Evolutionary conservation across 768 basidiomycete genomes (phyloP).

Genomic region (Candolleomyces efflorescens): DNA sequence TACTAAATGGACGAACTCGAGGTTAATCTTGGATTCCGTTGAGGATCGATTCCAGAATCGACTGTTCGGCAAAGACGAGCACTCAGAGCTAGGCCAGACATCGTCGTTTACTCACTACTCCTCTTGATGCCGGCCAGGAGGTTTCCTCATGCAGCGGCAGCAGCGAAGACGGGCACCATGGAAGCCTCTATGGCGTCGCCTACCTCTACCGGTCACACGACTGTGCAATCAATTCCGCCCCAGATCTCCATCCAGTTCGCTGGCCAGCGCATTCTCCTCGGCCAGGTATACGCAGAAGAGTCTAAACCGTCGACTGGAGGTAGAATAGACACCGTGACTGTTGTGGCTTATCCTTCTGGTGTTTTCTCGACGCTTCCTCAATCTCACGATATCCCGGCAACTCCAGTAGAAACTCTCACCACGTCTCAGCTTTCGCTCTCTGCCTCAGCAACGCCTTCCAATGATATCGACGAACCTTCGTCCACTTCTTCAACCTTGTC

Average conservation of each 20-base stretch:
- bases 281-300: background rate
- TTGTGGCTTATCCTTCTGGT: constrained; percentile 6
- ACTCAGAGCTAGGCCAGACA: too few species aligned
- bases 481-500: background rate
- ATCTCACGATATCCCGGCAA: background rate
- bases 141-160: background rate
- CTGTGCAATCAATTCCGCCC: background rate
- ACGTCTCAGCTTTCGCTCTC: too few species aligned
- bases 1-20: too few species aligned
- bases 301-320: background rate
- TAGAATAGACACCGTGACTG: constrained; percentile 4
- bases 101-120: too few species aligned
- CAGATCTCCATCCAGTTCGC: background rate
- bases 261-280: background rate
- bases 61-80: too few species aligned
- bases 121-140: too few species aligned
- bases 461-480: background rate
- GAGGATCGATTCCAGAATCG: too few species aligned
- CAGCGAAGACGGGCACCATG: background rate
- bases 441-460: too few species aligned
- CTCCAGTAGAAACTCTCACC: too few species aligned
- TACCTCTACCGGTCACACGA: background rate
- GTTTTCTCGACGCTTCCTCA: constrained; percentile 7
- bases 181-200: background rate
- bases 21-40: too few species aligned